phyloP scores from a whole-genome alignment of 192 early-diverging fungal species.

The Piromyces finnis region DNA sequence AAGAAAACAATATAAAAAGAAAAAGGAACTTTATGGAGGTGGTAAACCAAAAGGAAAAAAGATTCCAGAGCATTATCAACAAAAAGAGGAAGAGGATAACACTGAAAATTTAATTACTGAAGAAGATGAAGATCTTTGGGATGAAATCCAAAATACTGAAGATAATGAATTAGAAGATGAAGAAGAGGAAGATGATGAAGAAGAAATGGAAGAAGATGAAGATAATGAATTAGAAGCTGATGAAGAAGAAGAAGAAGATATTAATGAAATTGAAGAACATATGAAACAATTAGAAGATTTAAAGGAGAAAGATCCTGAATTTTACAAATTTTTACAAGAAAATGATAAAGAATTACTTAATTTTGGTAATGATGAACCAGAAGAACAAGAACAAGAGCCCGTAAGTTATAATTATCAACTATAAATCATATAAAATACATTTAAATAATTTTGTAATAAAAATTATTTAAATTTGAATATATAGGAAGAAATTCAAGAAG shows the following conservation, averaged over 20 bases:
- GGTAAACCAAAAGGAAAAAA: neutral
- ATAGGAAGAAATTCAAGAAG: slow-evolving; percentile 3
- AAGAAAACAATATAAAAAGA: neutral
- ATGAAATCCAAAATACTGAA: slow-evolving; percentile 8
- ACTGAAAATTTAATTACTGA: slow-evolving; percentile 8
- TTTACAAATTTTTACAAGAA: slow-evolving; percentile 78
- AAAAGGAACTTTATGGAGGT: neutral
- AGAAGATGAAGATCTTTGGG: slow-evolving; percentile 1
- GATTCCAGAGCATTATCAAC: slow-evolving; percentile 2
- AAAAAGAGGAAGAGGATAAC: slow-evolving; percentile 15
- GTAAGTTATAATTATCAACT: too few relatives aligned
- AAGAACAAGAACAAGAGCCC: slow-evolving; percentile 9
- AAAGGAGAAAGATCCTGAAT: slow-evolving; percentile 73
- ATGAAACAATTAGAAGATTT: slow-evolving; percentile 69
- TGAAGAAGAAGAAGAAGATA: neutral
- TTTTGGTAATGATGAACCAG: slow-evolving; percentile 36
- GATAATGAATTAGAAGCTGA: slow-evolving; percentile 10
- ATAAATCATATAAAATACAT: too few relatives aligned
- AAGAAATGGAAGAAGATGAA: slow-evolving; percentile 37
- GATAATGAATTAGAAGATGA: slow-evolving; percentile 20
- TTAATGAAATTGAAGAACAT: slow-evolving; percentile 36
- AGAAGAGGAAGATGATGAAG: slow-evolving; percentile 27
- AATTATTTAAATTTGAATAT: too few relatives aligned
- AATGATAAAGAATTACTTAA: slow-evolving; percentile 68
- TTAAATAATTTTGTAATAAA: too few relatives aligned